Base-by-base conservation (phyloP, 306 rosid species). In the Cucurbita argyrosperma region DNA sequence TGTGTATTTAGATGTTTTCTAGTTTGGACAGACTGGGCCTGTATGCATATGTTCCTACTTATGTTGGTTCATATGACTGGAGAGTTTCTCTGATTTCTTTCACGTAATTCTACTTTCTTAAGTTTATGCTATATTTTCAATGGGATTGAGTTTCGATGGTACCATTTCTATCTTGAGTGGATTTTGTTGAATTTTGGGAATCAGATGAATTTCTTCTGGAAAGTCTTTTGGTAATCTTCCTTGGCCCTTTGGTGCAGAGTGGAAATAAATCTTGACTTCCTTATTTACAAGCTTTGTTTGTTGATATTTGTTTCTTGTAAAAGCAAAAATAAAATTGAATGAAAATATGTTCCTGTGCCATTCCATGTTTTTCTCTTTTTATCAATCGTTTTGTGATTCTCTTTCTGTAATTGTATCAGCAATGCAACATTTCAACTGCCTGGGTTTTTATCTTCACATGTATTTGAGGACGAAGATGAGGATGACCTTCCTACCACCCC, bases 391-490 rank as follows among this genome's bases (percentile, higher is more conserved):
- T 50, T 70, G 35, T 68, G n/a, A 50, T n/a, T 80, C 49, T 71
- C 52, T 39, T 37, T 49, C 26, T 78, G 40, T 37, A 15, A 70
- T 13, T 68, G 74, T 54, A 49, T 78, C 97, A 95, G 99, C 79
- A 95, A 95, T 85, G 99, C 99, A 72, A 87, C 97, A 77, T 95
- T 91, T 85, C 96, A 95, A 90, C 81, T 95, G 79, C 92, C 97
- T 80, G 97, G 99, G 12, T 81, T 94, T 77, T 79, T 91, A 62
- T 81, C 96, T 58, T 85, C 91, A 62, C 89, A 83, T 66, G 85
- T 85, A 9, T 95, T 95, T 84, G 97, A 87, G 6, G 96, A 92
- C 7, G 98, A 92, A 5, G 97, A 92, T 5, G 98, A 92, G 8
- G 95, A 30, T 30, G 35, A 85, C 71, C 72, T 87, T 80, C 92